phyloP scores from a whole-genome alignment of 768 basidiomycete genomes.

The Boletus patriciae region DNA sequence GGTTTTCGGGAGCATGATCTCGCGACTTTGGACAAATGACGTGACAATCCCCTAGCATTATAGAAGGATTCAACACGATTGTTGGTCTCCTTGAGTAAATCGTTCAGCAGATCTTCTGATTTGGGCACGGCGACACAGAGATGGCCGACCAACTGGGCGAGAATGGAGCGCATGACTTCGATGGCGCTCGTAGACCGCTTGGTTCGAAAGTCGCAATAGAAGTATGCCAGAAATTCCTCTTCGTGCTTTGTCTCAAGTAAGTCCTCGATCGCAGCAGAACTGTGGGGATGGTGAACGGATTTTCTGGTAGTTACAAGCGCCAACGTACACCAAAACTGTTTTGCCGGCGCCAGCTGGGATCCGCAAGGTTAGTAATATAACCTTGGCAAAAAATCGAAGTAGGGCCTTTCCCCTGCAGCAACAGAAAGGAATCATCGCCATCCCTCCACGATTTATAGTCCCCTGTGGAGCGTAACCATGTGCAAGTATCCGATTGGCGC shows the following conservation, averaged over 20 bases:
- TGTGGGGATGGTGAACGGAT: neutral
- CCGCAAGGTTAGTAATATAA: neutral
- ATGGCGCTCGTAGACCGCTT: slow-evolving; percentile 4
- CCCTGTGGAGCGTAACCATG: slow-evolving; percentile 1
- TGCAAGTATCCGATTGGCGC: slow-evolving; percentile 11
- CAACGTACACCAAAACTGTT: neutral
- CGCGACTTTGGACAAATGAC: neutral
- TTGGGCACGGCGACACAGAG: neutral
- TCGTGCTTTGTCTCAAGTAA: neutral
- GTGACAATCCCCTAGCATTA: neutral
- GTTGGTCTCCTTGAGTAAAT: slow-evolving; percentile 1
- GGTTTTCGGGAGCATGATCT: neutral
- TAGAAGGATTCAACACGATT: neutral
- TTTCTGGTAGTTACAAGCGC: neutral
- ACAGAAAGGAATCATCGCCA: slow-evolving; percentile 1
- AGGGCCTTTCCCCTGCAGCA: slow-evolving; percentile 19
- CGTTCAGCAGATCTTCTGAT: neutral
- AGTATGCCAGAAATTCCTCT: neutral
- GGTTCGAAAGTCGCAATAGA: slow-evolving; percentile 19
- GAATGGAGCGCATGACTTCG: slow-evolving; percentile 12
- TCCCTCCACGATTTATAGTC: slow-evolving; percentile 2
- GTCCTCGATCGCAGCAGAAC: neutral
- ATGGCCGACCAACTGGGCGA: slow-evolving; percentile 5
- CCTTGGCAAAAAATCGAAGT: neutral
- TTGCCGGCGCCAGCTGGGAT: neutral